Base-by-base conservation (phyloP, 2,329 filamentous ascomycete genomes). In the Paecilomyces variotii region DNA sequence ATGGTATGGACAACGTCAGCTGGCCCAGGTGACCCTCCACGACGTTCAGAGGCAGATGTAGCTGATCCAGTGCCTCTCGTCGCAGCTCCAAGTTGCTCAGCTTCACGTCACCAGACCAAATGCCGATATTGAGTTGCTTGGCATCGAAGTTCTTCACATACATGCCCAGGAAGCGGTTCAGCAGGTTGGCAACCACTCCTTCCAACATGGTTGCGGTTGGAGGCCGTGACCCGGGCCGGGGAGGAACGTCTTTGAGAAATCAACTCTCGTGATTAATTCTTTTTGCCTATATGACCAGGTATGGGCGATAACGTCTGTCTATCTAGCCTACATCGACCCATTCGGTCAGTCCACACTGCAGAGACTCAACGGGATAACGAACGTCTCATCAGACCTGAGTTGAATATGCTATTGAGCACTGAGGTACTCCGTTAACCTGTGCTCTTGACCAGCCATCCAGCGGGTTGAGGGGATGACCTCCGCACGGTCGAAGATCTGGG, bases 91-190 rank as follows among this genome's bases (percentile, higher is more conserved):
- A 87, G 69, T 99, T 87, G 61, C 87, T 87, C 53, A 99, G 83
- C 78, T 96, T 96, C 69, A 99, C 94, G 79, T 99, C 94, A 68
- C 95, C 94, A 25, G 90, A 96, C 94, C 93, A 99, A 70, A 99
- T 99, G 63, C 95, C 94, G 63, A 99, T 92, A 73, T 99, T 99
- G 65, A 99, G 84, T 80, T 99, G 94, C 70, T 91, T 89, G 57
- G 94, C 91, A 76, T 99, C 94, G 74, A 99, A 99, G 78, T 99
- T 97, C 83, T 96, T 92, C 76, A 99, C 93, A 76, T 99, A 99
- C 89, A 97, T 96, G 83, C 94, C 95, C 85, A 99, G 80, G 78
- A 99, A 97, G 80, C 95, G 89, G 81, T 99, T 99, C 68, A 99
- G 87, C 81, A 99, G 83, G 78, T 93, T 95, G 68, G 94, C 91